phyloP scores from a whole-genome alignment of 805 yeast species.

The Starmerella bombi region DNA sequence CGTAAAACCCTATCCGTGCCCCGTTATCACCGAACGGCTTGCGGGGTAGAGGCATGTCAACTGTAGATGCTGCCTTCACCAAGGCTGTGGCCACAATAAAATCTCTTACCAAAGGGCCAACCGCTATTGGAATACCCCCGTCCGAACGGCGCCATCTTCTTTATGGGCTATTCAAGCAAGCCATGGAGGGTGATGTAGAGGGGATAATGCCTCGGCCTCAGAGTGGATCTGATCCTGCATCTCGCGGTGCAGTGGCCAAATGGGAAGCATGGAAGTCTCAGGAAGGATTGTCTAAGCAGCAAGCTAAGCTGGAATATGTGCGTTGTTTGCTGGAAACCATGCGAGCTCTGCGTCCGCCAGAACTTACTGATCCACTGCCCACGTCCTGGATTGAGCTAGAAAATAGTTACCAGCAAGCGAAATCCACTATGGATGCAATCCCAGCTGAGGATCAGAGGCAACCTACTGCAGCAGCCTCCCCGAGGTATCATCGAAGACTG shows the following conservation, averaged over 20 bases:
- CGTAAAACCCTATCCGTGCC: too few relatives aligned
- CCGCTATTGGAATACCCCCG: constrained; percentile 18
- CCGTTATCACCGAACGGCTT: too few relatives aligned
- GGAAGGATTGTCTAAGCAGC: constrained; percentile 51
- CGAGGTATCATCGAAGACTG: constrained; percentile 14
- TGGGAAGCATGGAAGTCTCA: constrained; percentile 78
- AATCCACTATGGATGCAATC: background rate
- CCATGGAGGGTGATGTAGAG: constrained; percentile 73
- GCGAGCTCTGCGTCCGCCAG: constrained; percentile 35
- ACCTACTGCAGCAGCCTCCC: background rate
- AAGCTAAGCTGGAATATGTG: constrained; percentile 63
- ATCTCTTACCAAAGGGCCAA: constrained; percentile 39
- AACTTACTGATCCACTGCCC: constrained; percentile 45
- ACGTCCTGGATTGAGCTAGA: constrained; percentile 53
- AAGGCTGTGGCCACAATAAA: constrained; percentile 72
- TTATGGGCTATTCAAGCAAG: constrained; percentile 78
- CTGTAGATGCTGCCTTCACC: constrained; percentile 58
- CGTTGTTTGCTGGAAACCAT: constrained; percentile 58
- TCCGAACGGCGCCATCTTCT: constrained; percentile 26
- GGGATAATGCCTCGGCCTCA: constrained; percentile 54
- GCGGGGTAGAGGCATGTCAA: too few relatives aligned
- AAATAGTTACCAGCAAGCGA: constrained; percentile 44
- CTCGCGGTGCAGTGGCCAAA: constrained; percentile 54
- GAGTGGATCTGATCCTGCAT: constrained; percentile 43
- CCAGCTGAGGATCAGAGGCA: background rate